Evolutionary conservation across 1,139 yeast genomes (phyloP), one percentile per base, ranked within the genome.

Genomic region (Zygoascus meyerae): DNA sequence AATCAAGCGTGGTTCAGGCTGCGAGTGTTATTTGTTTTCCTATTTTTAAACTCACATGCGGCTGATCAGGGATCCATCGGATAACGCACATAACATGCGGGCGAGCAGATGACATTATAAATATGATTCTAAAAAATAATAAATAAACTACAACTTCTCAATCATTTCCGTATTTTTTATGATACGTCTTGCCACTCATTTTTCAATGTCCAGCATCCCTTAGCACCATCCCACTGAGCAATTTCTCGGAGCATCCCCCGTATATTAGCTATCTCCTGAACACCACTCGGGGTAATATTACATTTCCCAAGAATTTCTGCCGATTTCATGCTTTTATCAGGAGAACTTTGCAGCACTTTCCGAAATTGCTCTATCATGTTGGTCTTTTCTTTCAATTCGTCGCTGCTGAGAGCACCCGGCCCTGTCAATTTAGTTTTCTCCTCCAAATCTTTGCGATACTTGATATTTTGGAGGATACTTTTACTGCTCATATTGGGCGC

Each of bases 231-330:
- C 92, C 95, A 90, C 0, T 60, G 66, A 4, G 95, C 86, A 14
- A 86, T 76, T 46, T 79, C 77, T 48, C 78, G 74, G 46, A 90
- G 62, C 75, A 89, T 74, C 1, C 86, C 80, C 42, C 95, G 68
- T 16, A 86, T 72, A 49, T 77, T 68, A 1, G 83, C 71, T 42
- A 86, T 77, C 38, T 83, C 85, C 46, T 74, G 73, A 18, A 75
- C 78, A 38, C 77, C 73, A 5, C 66, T 67, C 18, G 82, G 64
- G 42, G 67, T 62, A 31, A 82, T 62, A 3, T 74, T 67, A 43
- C 82, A 63, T 42, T 70, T 64, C n/a, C 65, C 64, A 32, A 87
- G 66, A 6, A 90, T 77, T 6, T 76, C 77, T 10, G 74, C 72
- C 0, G 95, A 64, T 28, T 64, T 63, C 15, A 73, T 67, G 47